Evolutionary conservation across 73 alveolate species (phyloP).

Genomic region (Paramecium biaurelia): DNA sequence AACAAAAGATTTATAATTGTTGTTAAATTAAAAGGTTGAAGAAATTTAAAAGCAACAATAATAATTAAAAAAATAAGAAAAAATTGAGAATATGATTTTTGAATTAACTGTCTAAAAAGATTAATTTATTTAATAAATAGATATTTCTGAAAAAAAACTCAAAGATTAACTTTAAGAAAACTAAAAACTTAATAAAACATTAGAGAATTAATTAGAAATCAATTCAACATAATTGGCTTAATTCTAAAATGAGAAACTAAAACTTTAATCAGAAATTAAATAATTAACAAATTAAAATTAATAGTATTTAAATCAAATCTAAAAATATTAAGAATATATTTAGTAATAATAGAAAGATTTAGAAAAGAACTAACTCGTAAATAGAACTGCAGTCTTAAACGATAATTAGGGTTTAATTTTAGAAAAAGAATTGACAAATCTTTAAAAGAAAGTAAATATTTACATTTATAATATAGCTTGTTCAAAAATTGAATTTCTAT

Average conservation of each 20-base stretch:
- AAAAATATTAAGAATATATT: background rate
- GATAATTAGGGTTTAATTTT: background rate
- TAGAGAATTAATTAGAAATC: background rate
- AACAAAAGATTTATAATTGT: background rate
- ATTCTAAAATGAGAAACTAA: background rate
- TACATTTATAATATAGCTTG: background rate
- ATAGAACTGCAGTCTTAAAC: background rate
- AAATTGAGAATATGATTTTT: background rate
- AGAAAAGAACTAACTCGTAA: background rate
- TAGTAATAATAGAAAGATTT: background rate
- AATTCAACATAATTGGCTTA: background rate
- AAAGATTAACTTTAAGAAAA: background rate
- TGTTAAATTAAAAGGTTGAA: background rate
- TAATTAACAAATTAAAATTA: background rate
- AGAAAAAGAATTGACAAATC: background rate
- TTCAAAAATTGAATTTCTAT: background rate
- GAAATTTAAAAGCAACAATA: background rate
- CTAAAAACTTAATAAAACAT: background rate
- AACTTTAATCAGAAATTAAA: background rate
- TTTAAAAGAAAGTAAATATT: background rate
- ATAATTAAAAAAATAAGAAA: background rate
- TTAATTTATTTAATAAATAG: background rate
- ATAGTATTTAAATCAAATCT: background rate
- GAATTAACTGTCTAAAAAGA: background rate
- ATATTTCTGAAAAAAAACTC: background rate